A percentile compares a stretch with the other conserved stretches of the same genome.
Conservation (phyloP, 352 stramenopile genomes). For the Phytophthora chlamydospora region DNA sequence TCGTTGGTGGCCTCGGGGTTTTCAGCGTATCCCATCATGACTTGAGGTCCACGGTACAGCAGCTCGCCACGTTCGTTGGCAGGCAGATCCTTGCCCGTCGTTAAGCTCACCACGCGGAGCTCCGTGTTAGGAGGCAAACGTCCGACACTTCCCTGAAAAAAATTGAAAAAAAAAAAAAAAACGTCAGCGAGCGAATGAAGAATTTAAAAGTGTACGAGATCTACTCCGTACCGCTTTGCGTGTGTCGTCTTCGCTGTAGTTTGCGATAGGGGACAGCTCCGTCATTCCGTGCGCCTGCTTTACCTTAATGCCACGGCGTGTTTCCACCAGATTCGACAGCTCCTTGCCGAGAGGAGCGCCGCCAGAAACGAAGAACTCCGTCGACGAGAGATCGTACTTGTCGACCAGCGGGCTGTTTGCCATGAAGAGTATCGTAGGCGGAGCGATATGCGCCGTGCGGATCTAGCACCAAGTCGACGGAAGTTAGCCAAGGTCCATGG, state of each 20-base stretch:
- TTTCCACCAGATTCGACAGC: constrained; percentile 56
- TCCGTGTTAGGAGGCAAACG: constrained; percentile 56
- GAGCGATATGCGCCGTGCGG: constrained; percentile 69
- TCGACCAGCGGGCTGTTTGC: constrained; percentile 65
- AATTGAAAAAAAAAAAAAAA: constrained; percentile 1
- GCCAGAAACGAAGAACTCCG: constrained; percentile 72
- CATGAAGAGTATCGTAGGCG: constrained; percentile 35
- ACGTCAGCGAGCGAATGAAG: not conserved
- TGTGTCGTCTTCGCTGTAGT: constrained; percentile 25
- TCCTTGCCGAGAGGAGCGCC: constrained; percentile 85
- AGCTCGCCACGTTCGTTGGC: constrained; percentile 67
- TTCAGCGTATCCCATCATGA: constrained; percentile 93
- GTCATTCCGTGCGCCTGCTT: constrained; percentile 62
- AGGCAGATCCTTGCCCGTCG: constrained; percentile 41
- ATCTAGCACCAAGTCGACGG: constrained; percentile 20
- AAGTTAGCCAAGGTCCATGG: no score
- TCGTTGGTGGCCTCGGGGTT: constrained; percentile 77
- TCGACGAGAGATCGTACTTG: constrained; percentile 81
- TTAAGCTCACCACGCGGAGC: constrained; percentile 43
- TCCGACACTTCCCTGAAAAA: constrained; percentile 34
- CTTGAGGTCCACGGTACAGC: constrained; percentile 83
- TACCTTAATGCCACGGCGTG: constrained; percentile 56
- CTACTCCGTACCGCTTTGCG: constrained; percentile 16
- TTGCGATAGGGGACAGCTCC: constrained; percentile 38
- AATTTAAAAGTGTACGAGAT: not conserved